Conservation (phyloP, 2,329 filamentous ascomycete genomes). For the Fusarium incarnatum region DNA sequence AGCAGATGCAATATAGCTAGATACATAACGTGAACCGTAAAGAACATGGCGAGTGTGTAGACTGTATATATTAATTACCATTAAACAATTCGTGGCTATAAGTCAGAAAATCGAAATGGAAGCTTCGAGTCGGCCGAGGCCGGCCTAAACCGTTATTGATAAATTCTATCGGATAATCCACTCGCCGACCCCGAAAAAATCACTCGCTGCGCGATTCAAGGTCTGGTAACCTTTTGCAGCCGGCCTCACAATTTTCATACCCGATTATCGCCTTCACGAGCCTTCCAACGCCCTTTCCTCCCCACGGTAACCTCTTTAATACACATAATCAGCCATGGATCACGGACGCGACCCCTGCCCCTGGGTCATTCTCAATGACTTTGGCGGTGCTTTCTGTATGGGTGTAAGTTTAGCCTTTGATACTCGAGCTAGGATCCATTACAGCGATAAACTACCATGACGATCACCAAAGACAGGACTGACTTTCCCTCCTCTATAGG, state of each 20-base stretch:
- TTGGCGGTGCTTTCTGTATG: conserved; percentile 97
- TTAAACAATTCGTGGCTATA: background rate
- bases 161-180: conserved; percentile 19
- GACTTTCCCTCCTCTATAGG: conserved; percentile 56
- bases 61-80: background rate
- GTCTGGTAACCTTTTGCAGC: conserved; percentile 32
- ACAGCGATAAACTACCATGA: conserved; percentile 12
- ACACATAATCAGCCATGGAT: conserved; percentile 72
- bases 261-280: conserved; percentile 20
- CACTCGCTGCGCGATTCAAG: conserved; percentile 30
- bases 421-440: conserved; percentile 3
- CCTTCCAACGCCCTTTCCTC: conserved; percentile 16
- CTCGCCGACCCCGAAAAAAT: conserved; percentile 28
- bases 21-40: accelerated
- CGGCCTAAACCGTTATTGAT: conserved; percentile 15
- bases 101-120: conserved; percentile 15
- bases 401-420: conserved; percentile 70
- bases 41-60: background rate
- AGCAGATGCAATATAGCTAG: background rate
- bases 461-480: conserved; percentile 13
- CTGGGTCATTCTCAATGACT: conserved; percentile 96
- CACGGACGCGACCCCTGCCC: conserved; percentile 97
- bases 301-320: conserved; percentile 7
- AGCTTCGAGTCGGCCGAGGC: conserved; percentile 28
- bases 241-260: conserved; percentile 41